phyloP scores from a whole-genome alignment of 257 asterid genomes.

The Petunia secreta region DNA sequence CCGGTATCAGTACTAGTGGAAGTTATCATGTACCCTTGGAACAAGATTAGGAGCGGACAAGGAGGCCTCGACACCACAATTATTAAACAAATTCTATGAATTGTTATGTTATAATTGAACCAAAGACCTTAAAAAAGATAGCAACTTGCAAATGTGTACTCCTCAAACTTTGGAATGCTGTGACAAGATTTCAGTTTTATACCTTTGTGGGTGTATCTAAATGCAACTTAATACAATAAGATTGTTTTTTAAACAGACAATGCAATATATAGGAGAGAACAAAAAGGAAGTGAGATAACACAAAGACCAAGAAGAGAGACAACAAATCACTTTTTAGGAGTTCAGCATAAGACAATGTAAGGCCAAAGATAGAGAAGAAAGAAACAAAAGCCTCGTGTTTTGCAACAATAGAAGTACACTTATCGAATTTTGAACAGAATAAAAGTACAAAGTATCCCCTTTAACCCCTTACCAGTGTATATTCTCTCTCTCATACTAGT shows the following conservation, averaged over 20 bases:
- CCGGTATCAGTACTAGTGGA: not conserved
- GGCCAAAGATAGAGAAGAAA: not conserved
- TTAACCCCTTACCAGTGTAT: too few species aligned
- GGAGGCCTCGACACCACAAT: too few species aligned
- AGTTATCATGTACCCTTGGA: not conserved
- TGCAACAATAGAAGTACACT: slow-evolving; percentile 43
- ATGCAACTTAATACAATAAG: not conserved
- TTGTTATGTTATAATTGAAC: not conserved
- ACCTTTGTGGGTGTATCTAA: not conserved
- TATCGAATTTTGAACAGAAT: slow-evolving; percentile 67
- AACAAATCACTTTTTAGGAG: not conserved
- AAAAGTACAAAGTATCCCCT: slow-evolving; percentile 42
- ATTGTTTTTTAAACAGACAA: not conserved
- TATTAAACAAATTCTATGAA: too few species aligned
- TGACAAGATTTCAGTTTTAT: not conserved
- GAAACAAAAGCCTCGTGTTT: slow-evolving; percentile 53
- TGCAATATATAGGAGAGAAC: not conserved
- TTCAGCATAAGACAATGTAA: not conserved
- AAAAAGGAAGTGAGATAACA: not conserved
- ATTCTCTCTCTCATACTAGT: too few species aligned
- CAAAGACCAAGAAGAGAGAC: slow-evolving; percentile 16
- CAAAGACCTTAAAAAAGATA: not conserved
- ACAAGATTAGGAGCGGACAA: not conserved
- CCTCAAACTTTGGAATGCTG: not conserved
- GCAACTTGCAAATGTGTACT: not conserved